Evolutionary conservation across 2,329 filamentous ascomycete species (phyloP).

Genomic region (Colletotrichum tropicicola): DNA sequence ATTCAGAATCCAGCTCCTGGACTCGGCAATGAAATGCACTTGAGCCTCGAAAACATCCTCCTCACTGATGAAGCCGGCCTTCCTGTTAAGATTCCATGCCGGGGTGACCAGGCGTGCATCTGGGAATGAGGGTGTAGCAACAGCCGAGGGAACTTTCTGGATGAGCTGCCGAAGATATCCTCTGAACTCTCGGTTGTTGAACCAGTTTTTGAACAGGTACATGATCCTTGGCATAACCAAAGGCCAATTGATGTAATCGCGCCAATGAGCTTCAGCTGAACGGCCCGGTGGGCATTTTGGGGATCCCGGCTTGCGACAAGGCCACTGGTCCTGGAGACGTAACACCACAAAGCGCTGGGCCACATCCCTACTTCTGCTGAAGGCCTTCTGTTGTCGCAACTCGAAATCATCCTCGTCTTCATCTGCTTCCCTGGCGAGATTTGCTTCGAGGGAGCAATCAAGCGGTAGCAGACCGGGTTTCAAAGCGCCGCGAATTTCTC

Average conservation of each 20-base stretch:
- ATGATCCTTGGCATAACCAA: background rate
- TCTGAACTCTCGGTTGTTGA: conserved; percentile 37
- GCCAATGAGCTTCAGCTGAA: no score
- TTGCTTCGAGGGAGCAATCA: background rate
- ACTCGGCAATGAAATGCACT: no score
- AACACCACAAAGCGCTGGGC: no score
- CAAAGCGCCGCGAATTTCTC: background rate
- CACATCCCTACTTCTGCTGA: no score
- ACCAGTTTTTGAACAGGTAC: conserved; percentile 32
- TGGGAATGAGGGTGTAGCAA: no score
- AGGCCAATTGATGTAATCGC: background rate
- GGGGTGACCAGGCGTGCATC: no score
- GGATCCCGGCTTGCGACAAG: background rate
- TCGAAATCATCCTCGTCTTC: background rate
- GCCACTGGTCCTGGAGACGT: background rate
- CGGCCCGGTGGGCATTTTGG: background rate
- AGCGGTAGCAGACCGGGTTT: background rate
- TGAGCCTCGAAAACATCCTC: no score
- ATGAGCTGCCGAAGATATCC: no score
- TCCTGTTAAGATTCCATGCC: no score
- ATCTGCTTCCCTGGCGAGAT: background rate
- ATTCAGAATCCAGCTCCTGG: no score
- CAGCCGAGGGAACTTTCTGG: no score
- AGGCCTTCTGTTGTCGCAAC: background rate
- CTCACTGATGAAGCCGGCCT: no score